Evolutionary conservation across 768 basidiomycete species (phyloP).

Genomic region (Serendipita sp.): DNA sequence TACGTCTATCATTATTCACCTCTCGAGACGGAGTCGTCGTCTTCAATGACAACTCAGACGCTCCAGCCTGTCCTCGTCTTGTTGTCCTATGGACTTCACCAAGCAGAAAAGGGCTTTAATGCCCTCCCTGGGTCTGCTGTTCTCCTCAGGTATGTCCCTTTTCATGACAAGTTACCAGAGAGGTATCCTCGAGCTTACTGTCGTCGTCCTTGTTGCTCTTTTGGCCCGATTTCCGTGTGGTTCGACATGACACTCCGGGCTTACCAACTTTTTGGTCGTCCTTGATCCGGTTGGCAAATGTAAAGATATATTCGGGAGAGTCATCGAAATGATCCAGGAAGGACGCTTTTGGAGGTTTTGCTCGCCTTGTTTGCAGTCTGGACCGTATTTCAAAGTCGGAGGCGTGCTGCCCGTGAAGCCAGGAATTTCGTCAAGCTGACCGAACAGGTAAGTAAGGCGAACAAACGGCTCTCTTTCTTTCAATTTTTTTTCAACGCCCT

Average conservation of each 20-base stretch:
- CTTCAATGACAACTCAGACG: constrained; percentile 9
- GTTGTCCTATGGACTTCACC: constrained; percentile 42
- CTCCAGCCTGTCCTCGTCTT: constrained; percentile 45
- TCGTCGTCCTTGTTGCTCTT: neutral
- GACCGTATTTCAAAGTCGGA: constrained; percentile 79
- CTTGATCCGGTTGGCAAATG: too few relatives aligned
- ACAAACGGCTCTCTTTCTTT: neutral
- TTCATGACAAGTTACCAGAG: constrained; percentile 1
- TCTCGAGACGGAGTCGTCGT: too few relatives aligned
- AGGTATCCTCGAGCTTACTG: too few relatives aligned
- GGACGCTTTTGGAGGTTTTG: constrained; percentile 78
- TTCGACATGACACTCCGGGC: neutral
- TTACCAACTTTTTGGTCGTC: constrained; percentile 22
- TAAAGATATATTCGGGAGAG: constrained; percentile 85
- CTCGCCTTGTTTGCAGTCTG: constrained; percentile 76
- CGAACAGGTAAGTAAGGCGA: constrained; percentile 51
- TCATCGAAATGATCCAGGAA: constrained; percentile 89
- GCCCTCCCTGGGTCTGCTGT: constrained; percentile 69
- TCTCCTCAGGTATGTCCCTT: constrained; percentile 20
- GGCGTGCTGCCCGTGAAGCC: constrained; percentile 64
- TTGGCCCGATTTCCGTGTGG: neutral
- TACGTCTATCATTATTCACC: too few relatives aligned
- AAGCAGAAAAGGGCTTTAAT: constrained; percentile 50
- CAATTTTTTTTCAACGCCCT: neutral
- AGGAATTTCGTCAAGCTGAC: constrained; percentile 84